Evolutionary conservation across 2,329 filamentous ascomycete species (phyloP).

Genomic region (Aspergillus glaucus): DNA sequence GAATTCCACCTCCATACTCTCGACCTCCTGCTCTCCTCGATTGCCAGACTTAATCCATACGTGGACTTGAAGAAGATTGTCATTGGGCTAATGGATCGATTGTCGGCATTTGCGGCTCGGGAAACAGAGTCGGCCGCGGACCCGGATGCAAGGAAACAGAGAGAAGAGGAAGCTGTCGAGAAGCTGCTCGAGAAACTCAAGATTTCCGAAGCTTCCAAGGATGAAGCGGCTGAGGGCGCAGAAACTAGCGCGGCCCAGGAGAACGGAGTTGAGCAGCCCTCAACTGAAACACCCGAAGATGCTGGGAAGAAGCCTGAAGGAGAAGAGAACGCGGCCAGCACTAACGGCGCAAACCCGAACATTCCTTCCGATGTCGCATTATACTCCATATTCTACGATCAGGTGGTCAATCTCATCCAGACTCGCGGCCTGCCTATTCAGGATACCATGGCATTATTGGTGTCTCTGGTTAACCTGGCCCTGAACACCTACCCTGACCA

Average conservation of each 20-base stretch:
- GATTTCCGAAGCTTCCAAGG: slow-evolving; percentile 53
- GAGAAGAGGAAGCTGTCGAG: slow-evolving; percentile 76
- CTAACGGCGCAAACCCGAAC: slow-evolving; percentile 32
- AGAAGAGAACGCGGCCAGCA: slow-evolving; percentile 27
- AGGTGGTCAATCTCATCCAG: slow-evolving; percentile 89
- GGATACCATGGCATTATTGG: slow-evolving; percentile 86
- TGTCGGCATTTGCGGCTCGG: slow-evolving; percentile 89
- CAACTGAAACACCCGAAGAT: slow-evolving; percentile 20
- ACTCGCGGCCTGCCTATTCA: slow-evolving; percentile 86
- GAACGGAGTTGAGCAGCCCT: slow-evolving; percentile 32
- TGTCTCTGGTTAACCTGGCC: slow-evolving; percentile 89
- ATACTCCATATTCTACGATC: slow-evolving; percentile 95
- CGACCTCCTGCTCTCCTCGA: slow-evolving; percentile 88
- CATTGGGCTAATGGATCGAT: slow-evolving; percentile 92
- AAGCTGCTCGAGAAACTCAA: slow-evolving; percentile 72
- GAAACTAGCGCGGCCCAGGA: slow-evolving; percentile 26
- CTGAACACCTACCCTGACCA: slow-evolving; percentile 92
- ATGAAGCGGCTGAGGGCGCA: slow-evolving; percentile 30
- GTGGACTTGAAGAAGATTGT: slow-evolving; percentile 98
- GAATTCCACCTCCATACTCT: slow-evolving; percentile 97
- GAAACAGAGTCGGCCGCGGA: slow-evolving; percentile 69
- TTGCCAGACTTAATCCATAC: slow-evolving; percentile 86
- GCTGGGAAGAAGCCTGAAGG: slow-evolving; percentile 19
- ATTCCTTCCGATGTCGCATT: slow-evolving; percentile 66
- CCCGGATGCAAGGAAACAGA: slow-evolving; percentile 64